Conservation (phyloP, 2,329 filamentous ascomycete species). For the Sporothrix brasiliensis region DNA sequence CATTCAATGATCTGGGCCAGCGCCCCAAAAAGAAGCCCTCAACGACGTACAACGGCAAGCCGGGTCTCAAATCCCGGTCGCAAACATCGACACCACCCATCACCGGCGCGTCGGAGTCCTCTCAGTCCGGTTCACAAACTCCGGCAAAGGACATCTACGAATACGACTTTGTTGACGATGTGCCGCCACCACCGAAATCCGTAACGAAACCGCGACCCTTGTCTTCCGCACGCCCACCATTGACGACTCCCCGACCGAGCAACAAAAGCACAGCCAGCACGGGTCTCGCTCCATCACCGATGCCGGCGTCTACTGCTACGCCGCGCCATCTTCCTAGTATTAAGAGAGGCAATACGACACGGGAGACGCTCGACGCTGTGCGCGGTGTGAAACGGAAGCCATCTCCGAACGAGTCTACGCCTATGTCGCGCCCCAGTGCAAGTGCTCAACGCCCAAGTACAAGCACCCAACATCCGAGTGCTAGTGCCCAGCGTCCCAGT, state of each 20-base stretch:
- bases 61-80: constrained; percentile 36
- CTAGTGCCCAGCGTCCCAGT: background rate
- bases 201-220: constrained; percentile 20
- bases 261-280: constrained; percentile 1
- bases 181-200: constrained; percentile 25
- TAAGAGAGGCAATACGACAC: constrained; percentile 18
- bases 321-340: constrained; percentile 9
- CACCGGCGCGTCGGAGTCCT: constrained; percentile 24
- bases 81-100: constrained; percentile 29
- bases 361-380: constrained; percentile 12
- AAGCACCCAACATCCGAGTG: background rate
- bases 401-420: constrained; percentile 11
- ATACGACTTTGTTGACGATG: constrained; percentile 36
- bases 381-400: constrained; percentile 35
- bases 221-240: constrained; percentile 5
- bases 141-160: constrained; percentile 36
- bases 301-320: background rate
- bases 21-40: constrained; percentile 40
- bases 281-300: background rate
- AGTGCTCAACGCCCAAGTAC: constrained; percentile 2
- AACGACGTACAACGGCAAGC: constrained; percentile 41
- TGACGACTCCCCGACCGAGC: background rate
- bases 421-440: background rate
- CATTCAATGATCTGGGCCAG: constrained; percentile 36
- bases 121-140: background rate